Evolutionary conservation across 2,329 filamentous ascomycete species (phyloP).

Genomic region (Bipolaris bicolor): DNA sequence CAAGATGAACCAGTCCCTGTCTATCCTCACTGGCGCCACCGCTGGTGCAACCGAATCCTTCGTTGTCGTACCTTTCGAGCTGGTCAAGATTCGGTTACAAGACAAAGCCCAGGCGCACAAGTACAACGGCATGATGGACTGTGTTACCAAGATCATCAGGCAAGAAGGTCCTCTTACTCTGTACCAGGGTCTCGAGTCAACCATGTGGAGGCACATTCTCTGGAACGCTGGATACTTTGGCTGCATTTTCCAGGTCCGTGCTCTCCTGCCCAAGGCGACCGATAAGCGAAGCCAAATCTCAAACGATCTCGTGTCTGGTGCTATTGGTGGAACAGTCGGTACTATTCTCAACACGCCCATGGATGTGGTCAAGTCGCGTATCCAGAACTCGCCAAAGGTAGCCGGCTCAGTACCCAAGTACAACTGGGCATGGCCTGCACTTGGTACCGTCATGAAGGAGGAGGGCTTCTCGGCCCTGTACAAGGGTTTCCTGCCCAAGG

Average conservation of each 20-base stretch:
- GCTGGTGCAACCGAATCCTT: conserved; percentile 96
- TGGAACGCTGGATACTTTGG: conserved; percentile 99
- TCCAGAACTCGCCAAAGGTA: conserved; percentile 89
- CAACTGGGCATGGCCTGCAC: conserved; percentile 94
- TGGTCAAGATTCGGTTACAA: conserved; percentile 97
- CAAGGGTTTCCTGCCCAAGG: conserved; percentile 98
- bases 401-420: conserved; percentile 88
- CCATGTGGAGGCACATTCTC: conserved; percentile 90
- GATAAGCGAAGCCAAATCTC: conserved; percentile 80
- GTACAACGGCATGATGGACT: conserved; percentile 82
- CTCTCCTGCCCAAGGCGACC: conserved; percentile 78
- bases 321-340: conserved; percentile 85
- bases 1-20: conserved; percentile 91
- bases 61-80: conserved; percentile 96
- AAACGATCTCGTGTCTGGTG: conserved; percentile 87
- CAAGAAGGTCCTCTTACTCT: conserved; percentile 84
- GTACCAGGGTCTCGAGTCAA: conserved; percentile 97
- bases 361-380: conserved; percentile 97
- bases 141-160: conserved; percentile 79
- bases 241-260: conserved; percentile 95
- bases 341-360: conserved; percentile 94
- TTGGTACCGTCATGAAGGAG: conserved; percentile 87
- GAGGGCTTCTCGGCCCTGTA: conserved; percentile 92
- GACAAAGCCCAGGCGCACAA: conserved; percentile 91
- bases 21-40: conserved; percentile 89